A percentile compares a stretch with the other conserved stretches of the same genome.
Conservation (phyloP, 345 rosid genomes). For the Limnanthes douglasii region DNA sequence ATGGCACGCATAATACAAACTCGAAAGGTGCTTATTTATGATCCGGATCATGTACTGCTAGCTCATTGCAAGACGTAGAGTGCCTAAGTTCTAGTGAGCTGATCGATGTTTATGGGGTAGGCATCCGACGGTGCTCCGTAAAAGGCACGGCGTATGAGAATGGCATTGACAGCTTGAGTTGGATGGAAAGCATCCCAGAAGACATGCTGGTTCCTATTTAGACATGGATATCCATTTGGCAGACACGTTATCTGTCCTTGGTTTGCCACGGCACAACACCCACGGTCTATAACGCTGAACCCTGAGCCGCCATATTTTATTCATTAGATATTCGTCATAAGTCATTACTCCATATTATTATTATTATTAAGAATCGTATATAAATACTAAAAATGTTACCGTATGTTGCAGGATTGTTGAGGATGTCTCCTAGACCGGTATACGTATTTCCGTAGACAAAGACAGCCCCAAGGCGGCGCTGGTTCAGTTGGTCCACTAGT, state of each 20-base stretch:
- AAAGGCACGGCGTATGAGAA: slow-evolving; percentile 50
- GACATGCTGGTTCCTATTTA: slow-evolving; percentile 27
- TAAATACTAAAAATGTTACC: no score
- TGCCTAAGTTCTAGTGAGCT: no score
- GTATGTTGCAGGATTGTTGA: slow-evolving; percentile 36
- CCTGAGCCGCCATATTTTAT: no score
- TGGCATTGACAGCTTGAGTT: slow-evolving; percentile 46
- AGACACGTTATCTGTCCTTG: slow-evolving; percentile 63
- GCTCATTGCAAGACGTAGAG: no score
- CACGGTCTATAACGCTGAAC: slow-evolving; percentile 45
- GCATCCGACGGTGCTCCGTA: slow-evolving; percentile 39
- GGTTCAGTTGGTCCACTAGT: slow-evolving; percentile 49
- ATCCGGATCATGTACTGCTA: no score
- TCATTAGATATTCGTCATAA: no score
- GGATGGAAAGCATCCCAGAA: slow-evolving; percentile 98
- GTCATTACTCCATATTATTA: no score
- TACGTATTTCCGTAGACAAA: slow-evolving; percentile 50
- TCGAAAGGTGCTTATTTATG: no score
- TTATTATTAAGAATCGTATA: no score
- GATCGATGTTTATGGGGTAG: slow-evolving; percentile 68
- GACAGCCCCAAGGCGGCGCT: slow-evolving; percentile 32
- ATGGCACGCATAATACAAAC: no score
- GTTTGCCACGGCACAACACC: slow-evolving; percentile 74
- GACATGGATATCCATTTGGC: slow-evolving; percentile 45
- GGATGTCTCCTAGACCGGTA: slow-evolving; percentile 45